Base-by-base conservation (phyloP, 2,329 filamentous ascomycete genomes). In the Fusarium neocosmosporiellum region DNA sequence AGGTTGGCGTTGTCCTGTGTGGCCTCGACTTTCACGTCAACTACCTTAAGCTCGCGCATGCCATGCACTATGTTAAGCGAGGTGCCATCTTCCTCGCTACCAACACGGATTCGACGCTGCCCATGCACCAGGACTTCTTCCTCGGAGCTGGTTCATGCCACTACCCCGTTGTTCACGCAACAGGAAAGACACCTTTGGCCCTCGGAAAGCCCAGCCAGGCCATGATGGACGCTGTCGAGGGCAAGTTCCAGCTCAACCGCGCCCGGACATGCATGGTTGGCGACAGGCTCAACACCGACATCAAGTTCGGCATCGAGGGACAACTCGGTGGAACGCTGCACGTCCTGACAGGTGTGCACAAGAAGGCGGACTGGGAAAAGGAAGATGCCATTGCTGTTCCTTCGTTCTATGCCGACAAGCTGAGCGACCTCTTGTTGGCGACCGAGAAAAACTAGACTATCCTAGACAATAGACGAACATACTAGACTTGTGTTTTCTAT, bases 191-290 rank as follows among this genome's bases (percentile, higher is more conserved):
- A 77, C 96, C 96, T 1, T 83, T 94, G 34, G 91, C 94, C 4
- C 85, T 98, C 43, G 96, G 96, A 1, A 99, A 99, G 85, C 96
- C 96, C 4, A 98, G 94, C 80, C 95, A 98, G 85, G 96, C 96
- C 5, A 99, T 99, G 96, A 98, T 99, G 96, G 96, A 98, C 81
- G 95, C 96, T 4, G 93, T 99, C 65, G 96, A 98, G 86, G 96
- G 96, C 66, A 98, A 97, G 83, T 98, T 98, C 82, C 88, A 93
- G 75, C 92, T 99, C 62, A 92, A 98, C 81, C 89, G 95, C 39
- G 89, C 88, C 68, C 91, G 91, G 75, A 94, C 96, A 1, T 98
- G 96, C 83, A 99, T 99, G 96, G 89, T 99, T 48, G 96, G 96
- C 8, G 96, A 99, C 82, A 88, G 96, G 33, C 86, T 98, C 72